These are phyloP conservation scores for Vaccinium darrowii DNA, from an alignment of 148 eudicot genomes.

Conservation along the genomic window DNA sequence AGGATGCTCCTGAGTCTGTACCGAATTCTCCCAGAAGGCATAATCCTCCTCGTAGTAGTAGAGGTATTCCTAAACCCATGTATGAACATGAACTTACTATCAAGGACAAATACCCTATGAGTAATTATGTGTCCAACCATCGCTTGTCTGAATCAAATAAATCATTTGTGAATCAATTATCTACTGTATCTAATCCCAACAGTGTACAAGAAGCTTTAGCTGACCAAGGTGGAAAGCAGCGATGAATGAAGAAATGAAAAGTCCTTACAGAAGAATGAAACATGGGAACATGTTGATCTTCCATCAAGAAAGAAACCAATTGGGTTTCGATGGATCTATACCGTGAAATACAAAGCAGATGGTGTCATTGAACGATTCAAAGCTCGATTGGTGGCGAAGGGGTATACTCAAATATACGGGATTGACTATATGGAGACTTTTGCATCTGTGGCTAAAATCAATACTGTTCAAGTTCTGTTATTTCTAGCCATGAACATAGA, in stretches of 20 bases:
- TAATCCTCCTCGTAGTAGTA: neutral
- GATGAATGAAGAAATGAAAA: neutral
- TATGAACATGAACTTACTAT: neutral
- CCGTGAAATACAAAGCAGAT: neutral
- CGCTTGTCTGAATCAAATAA: neutral
- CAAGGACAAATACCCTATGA: neutral
- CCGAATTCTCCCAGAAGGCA: neutral
- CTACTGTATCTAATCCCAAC: too few relatives aligned
- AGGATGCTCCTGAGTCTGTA: neutral
- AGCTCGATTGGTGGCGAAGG: neutral
- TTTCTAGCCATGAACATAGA: neutral
- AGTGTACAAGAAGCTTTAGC: too few relatives aligned
- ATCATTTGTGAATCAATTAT: too few relatives aligned
- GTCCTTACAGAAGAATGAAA: neutral
- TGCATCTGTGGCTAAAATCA: neutral
- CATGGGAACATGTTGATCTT: neutral
- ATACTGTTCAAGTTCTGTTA: neutral
- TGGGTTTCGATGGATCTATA: neutral
- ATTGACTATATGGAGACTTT: neutral
- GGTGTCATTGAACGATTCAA: neutral
- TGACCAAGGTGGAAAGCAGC: neutral
- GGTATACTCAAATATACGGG: neutral
- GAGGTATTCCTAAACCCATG: constrained; percentile 1
- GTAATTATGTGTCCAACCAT: neutral
- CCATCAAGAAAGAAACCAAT: neutral